Conservation (phyloP, 306 rosid species). For the Luffa acutangula region DNA sequence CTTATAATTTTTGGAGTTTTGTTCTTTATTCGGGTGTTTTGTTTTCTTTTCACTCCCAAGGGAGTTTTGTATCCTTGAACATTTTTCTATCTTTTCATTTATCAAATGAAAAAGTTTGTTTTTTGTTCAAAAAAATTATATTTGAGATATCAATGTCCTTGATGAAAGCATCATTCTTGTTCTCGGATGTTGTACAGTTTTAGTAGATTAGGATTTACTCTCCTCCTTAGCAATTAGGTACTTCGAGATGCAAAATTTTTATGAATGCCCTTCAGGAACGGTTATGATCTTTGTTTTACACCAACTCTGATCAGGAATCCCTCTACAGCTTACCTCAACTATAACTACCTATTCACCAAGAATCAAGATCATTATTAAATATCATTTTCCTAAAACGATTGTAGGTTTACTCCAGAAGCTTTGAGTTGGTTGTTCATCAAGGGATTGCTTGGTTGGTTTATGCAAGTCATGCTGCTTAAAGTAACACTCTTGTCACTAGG, state of each 20-base stretch:
- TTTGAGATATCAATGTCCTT: background rate
- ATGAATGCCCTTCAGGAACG: background rate
- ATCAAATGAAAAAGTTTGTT: no score
- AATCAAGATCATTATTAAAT: background rate
- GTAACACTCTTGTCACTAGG: constrained; percentile 64
- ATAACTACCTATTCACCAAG: background rate
- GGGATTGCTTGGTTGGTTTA: constrained; percentile 88
- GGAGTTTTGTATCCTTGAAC: no score
- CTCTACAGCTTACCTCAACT: background rate
- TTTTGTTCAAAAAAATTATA: no score
- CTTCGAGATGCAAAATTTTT: background rate
- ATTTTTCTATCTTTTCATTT: no score
- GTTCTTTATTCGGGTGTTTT: no score
- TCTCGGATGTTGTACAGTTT: background rate
- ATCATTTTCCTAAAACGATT: background rate
- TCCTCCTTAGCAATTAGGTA: background rate
- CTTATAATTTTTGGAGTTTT: no score
- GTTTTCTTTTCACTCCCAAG: no score
- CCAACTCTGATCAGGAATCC: background rate
- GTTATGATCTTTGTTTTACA: background rate
- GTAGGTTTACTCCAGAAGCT: constrained; percentile 89
- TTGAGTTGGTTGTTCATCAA: constrained; percentile 86
- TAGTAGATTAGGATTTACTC: background rate
- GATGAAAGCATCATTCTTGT: background rate
- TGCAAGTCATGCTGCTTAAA: constrained; percentile 73